Evolutionary conservation across 192 early-diverging fungal genomes (phyloP).

Genomic region (Rhizophagus clarus): DNA sequence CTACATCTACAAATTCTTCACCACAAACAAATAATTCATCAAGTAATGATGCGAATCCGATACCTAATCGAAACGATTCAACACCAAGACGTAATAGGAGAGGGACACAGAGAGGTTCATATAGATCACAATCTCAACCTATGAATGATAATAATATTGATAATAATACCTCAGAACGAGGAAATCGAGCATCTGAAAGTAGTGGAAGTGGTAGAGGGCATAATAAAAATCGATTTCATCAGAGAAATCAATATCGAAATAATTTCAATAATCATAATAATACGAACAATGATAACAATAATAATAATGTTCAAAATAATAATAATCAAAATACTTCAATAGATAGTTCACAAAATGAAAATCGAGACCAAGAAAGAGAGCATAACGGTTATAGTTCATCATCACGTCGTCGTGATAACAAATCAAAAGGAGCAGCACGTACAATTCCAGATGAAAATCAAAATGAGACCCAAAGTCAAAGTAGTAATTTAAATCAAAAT

Average conservation of each 20-base stretch:
- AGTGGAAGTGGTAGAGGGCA: not conserved
- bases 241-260: not conserved
- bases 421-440: too few relatives aligned
- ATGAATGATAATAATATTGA: not conserved
- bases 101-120: too few relatives aligned
- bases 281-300: not conserved
- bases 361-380: not conserved
- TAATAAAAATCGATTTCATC: not conserved
- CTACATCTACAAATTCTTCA: not conserved
- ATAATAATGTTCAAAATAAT: not conserved
- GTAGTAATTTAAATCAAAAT: not conserved
- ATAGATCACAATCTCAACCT: not conserved
- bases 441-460: not conserved
- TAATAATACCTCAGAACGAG: not conserved
- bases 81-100: too few relatives aligned
- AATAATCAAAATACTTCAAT: not conserved
- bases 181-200: not conserved
- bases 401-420: not conserved
- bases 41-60: not conserved
- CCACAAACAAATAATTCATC: not conserved
- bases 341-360: not conserved
- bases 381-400: not conserved
- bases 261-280: not conserved
- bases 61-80: not conserved
- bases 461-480: not conserved